phyloP scores from a whole-genome alignment of 495 filamentous ascomycete species.

The Cercophora samala region DNA sequence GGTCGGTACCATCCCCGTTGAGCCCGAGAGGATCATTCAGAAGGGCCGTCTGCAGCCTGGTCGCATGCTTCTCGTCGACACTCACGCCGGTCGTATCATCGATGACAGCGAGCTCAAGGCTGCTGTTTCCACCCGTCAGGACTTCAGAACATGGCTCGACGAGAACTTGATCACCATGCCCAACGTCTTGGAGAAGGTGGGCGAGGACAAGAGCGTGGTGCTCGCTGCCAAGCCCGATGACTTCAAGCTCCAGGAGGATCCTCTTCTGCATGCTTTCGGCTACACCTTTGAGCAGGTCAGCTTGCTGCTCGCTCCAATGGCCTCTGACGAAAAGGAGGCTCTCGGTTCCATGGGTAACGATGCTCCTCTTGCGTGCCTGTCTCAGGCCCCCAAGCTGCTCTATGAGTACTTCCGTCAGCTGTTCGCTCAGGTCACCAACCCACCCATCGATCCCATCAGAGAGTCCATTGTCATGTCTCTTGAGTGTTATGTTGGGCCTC shows the following conservation, averaged over 20 bases:
- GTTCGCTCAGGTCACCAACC: conserved; percentile 98
- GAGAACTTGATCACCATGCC: conserved; percentile 77
- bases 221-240: conserved; percentile 65
- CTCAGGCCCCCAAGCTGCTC: conserved; percentile 82
- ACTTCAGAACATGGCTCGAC: conserved; percentile 88
- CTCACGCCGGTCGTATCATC: conserved; percentile 90
- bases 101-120: conserved; percentile 93
- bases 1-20: conserved; percentile 90
- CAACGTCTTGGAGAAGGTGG: conserved; percentile 61
- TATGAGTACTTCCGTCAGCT: conserved; percentile 99
- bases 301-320: conserved; percentile 92
- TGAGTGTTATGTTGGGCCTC: conserved; percentile 95
- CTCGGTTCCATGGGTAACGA: conserved; percentile 99
- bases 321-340: conserved; percentile 98
- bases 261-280: conserved; percentile 81
- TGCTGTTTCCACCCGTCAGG: conserved; percentile 75
- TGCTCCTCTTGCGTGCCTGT: conserved; percentile 88
- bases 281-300: conserved; percentile 98
- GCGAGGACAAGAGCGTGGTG: conserved; percentile 46
- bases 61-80: conserved; percentile 97
- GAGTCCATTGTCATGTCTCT: conserved; percentile 99
- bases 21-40: conserved; percentile 85
- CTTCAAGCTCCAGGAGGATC: conserved; percentile 77
- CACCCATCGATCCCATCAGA: conserved; percentile 96
- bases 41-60: conserved; percentile 95